phyloP scores from a whole-genome alignment of 1,284 basidiomycete genomes.

The Tylopilus sp. region DNA sequence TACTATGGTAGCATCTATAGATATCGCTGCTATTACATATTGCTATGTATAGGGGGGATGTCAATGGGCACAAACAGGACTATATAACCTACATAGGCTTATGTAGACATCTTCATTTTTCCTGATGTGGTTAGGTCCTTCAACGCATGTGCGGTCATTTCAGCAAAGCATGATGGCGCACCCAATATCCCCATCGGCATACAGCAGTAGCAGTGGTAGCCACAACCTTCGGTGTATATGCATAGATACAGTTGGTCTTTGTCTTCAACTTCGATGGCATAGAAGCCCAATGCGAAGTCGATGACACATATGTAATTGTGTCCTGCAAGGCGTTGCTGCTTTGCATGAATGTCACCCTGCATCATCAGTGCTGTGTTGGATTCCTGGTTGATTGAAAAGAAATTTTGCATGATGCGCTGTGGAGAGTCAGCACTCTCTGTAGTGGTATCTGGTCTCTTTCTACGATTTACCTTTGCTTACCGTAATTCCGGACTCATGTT shows the following conservation, averaged over 20 bases:
- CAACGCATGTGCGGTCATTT: background rate
- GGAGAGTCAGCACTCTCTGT: no score
- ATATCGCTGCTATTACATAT: no score
- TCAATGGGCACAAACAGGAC: no score
- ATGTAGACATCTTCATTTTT: no score
- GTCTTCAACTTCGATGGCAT: background rate
- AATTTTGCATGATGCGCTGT: slow-evolving; percentile 8
- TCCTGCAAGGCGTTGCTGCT: background rate
- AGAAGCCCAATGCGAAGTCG: slow-evolving; percentile 1
- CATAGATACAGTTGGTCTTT: slow-evolving; percentile 3
- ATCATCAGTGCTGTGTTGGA: background rate
- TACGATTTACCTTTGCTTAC: no score
- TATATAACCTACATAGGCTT: no score
- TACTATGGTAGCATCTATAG: no score
- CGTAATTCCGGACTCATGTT: no score
- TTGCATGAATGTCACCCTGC: background rate
- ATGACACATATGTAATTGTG: background rate
- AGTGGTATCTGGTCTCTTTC: no score
- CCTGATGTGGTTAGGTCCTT: background rate
- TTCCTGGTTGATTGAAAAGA: background rate
- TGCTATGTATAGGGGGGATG: no score
- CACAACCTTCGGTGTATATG: background rate
- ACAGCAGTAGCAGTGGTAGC: background rate
- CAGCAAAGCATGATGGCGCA: background rate
- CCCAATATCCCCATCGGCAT: background rate